Base-by-base conservation (phyloP, 192 early-diverging fungal species). In the Bifiguratus adelaidae region DNA sequence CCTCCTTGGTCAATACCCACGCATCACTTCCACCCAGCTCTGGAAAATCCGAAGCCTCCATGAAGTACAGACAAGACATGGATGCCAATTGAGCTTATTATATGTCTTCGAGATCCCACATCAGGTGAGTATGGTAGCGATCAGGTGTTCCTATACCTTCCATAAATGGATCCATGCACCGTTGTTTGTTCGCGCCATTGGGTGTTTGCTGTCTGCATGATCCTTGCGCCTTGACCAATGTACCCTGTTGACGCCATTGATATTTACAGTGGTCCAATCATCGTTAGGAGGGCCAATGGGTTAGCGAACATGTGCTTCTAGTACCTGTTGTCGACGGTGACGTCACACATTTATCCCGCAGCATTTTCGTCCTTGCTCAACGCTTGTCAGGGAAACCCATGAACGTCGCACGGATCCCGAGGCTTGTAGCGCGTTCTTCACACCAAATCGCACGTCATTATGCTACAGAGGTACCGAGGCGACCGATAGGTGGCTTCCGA, bases 401-500 rank as follows among this genome's bases (percentile, higher is more conserved):
- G 32, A n/a, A 13, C 32, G 32, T 34, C 32, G 32, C 32, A 15
- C 32, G 32, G 11, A 34, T 15, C 15, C 11, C 32, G 11, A 34
- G 11, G 11, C 11, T 34, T 15, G 11, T 11, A 11, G 11, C 32
- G 11, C 11, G 11, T 11, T 15, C 0, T 34, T 34, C 0, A 11
- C 32, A 11, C 0, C 15, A 11, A 13, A 11, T 34, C 32, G 32
- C 32, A 13, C 32, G 32, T 15, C 15, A 13, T 34, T 34, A 34
- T 15, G 11, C 1, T 15, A 34, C 32, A 11, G 32, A 34, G 0
- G 32, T 15, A 15, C 32, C 32, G 11, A 75, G 71, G 60, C 69
- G 68, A 26, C 64, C 65, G 27, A 68, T 73, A 33, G 72, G 73
- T 47, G 76, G 74, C 34, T 78, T 78, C 68, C 76, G 76, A 46